phyloP scores from a whole-genome alignment of 2,329 filamentous ascomycete genomes.

The Ilyonectria sp. region DNA sequence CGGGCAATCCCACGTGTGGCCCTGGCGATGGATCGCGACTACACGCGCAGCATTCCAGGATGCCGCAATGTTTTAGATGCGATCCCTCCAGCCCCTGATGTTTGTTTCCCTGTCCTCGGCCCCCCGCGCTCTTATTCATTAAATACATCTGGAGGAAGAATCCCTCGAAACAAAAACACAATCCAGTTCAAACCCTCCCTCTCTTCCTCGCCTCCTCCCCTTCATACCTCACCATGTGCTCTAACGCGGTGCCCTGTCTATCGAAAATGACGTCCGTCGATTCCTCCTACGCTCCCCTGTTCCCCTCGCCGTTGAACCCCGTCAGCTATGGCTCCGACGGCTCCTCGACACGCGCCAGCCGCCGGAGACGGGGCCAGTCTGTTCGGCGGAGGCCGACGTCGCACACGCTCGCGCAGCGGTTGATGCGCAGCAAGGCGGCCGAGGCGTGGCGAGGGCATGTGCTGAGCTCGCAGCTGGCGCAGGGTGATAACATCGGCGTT shows the following conservation, averaged over 20 bases:
- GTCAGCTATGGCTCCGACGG: constrained; percentile 34
- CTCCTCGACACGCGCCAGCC: constrained; percentile 34
- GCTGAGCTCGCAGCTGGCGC: constrained; percentile 47
- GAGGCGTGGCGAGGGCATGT: constrained; percentile 57
- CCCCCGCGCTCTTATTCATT: constrained; percentile 8
- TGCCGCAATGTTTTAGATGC: constrained; percentile 24
- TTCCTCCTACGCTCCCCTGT: constrained; percentile 41
- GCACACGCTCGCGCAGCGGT: constrained; percentile 57
- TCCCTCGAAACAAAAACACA: background rate
- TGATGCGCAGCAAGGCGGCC: constrained; percentile 60
- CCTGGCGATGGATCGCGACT: constrained; percentile 15
- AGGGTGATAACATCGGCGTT: constrained; percentile 40
- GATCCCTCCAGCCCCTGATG: constrained; percentile 19
- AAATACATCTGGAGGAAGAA: background rate
- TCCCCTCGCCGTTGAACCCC: constrained; percentile 51
- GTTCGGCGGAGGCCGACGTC: constrained; percentile 37
- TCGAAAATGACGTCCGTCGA: constrained; percentile 37
- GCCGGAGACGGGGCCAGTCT: constrained; percentile 38
- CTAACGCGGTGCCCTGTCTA: background rate
- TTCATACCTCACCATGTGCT: background rate
- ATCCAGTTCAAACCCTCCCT: constrained; percentile 3
- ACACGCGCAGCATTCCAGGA: constrained; percentile 31
- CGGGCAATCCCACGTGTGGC: background rate
- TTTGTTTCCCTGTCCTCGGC: constrained; percentile 24
- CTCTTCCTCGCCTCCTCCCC: background rate